These are phyloP conservation scores for Stenogyne calaminthoides DNA, from an alignment of 305 asterid genomes.

Conservation along the genomic window DNA sequence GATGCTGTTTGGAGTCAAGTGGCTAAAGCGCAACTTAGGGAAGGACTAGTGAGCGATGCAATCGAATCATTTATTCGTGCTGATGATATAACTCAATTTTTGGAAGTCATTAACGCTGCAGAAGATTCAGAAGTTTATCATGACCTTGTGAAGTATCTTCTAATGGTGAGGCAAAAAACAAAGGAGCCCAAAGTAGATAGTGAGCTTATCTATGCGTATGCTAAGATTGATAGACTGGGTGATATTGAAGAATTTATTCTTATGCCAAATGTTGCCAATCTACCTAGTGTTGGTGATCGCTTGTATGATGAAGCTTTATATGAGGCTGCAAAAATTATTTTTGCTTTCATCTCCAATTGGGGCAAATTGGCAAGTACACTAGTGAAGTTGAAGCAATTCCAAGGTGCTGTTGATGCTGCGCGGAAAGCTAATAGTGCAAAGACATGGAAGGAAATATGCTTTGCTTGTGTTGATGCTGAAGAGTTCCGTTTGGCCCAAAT, in stretches of 20 bases:
- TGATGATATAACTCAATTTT: conserved; percentile 83
- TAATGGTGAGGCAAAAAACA: conserved; percentile 95
- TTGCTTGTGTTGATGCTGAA: conserved; percentile 99
- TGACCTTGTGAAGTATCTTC: conserved; percentile 93
- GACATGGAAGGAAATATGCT: conserved; percentile 99
- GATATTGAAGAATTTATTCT: conserved; percentile 96
- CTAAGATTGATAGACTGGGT: conserved; percentile 91
- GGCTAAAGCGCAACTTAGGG: conserved; percentile 97
- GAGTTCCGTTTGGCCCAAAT: conserved; percentile 99
- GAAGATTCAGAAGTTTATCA: conserved; percentile 85
- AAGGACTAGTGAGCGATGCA: conserved; percentile 97
- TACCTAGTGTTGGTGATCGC: conserved; percentile 97
- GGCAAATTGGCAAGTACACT: conserved; percentile 93
- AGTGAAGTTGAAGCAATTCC: conserved; percentile 92
- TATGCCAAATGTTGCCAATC: conserved; percentile 99
- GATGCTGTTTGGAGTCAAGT: conserved; percentile 99
- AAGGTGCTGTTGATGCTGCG: conserved; percentile 99
- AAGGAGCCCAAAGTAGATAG: conserved; percentile 99
- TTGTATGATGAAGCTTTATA: conserved; percentile 92
- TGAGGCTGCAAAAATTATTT: conserved; percentile 97
- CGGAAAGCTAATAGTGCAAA: conserved; percentile 97
- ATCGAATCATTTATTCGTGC: conserved; percentile 98
- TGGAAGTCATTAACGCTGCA: conserved; percentile 93
- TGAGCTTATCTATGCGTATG: conserved; percentile 97
- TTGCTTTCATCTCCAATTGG: conserved; percentile 95